phyloP scores from a whole-genome alignment of 108 stramenopile genomes.

The Nannochloropsis salina region DNA sequence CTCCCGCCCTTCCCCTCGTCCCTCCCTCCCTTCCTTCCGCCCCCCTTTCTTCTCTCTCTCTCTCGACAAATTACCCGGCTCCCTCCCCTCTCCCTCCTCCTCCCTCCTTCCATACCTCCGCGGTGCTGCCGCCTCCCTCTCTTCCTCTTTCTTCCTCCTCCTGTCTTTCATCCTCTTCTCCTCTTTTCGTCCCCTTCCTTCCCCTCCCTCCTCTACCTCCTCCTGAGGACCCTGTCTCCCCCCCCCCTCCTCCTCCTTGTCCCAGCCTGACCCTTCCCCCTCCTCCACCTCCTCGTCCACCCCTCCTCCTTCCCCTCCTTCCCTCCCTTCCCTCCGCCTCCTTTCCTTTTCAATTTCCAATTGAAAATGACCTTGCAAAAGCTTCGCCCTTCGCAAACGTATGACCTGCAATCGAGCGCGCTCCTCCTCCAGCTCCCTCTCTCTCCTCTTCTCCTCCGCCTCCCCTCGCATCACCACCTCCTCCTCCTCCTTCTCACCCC shows the following conservation, averaged over 20 bases:
- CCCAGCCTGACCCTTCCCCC: background rate
- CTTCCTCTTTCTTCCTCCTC: background rate
- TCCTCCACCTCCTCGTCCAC: background rate
- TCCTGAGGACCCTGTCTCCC: background rate
- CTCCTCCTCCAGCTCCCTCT: background rate
- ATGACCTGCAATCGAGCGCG: background rate
- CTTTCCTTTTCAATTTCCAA: background rate
- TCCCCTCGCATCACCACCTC: background rate
- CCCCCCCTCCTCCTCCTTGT: slow-evolving; percentile 5
- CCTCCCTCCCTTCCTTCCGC: background rate
- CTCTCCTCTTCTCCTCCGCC: background rate
- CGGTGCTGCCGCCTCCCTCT: background rate
- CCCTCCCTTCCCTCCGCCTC: background rate
- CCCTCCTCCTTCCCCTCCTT: background rate
- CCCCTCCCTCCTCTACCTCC: background rate
- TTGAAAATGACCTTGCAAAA: background rate
- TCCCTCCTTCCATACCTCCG: background rate
- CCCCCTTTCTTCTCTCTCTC: background rate
- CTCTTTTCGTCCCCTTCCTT: background rate
- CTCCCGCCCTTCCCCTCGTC: background rate
- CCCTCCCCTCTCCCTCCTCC: background rate
- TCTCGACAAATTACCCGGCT: background rate
- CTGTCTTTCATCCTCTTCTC: background rate
- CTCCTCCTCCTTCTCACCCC: background rate
- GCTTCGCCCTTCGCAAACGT: background rate